Evolutionary conservation across 2,329 filamentous ascomycete species (phyloP), one percentile per base, ranked within the genome.

Genomic region (Sporothrix variecibatus): DNA sequence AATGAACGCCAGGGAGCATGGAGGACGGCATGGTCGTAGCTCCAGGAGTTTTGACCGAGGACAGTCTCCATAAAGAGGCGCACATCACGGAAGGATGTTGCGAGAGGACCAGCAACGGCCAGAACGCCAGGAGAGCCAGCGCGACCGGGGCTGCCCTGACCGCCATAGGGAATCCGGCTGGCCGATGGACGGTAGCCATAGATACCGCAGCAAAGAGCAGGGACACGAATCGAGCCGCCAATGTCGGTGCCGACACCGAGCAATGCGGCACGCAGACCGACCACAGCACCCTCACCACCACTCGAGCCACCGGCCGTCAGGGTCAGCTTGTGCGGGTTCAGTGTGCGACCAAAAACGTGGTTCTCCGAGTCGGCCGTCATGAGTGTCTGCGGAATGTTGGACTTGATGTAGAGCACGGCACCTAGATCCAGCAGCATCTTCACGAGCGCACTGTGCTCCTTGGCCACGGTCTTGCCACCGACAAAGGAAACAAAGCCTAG

Each of bases 41-140:
- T 46, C 69, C 69, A 71, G 38, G 88, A 78, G 31, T 85, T 85
- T 11, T 82, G 83, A 1, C 93, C 81, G 1, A 93, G 79, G 0
- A 86, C 82, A 76, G 88, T 86, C 1, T 89, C 84, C 1, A 73
- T 72, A 12, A 53, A 58, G 1, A 93, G 80, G 49, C 85, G 85
- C 11, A 93, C 78, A 0, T 86, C 87, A 1, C 85, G 83, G 1
- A 87, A 81, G 1, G 87, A 89, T 0, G 87, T 67, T 7, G 68
- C 31, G 20, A 75, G 40, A 11, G 74, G 74, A 1, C 74, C 74
- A 15, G 46, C 58, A 4, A 64, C 51, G 11, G 67, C 46, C n/a
- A 68, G 38, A 3, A 51, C 8, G n/a, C 67, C 65, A 7, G 65
- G 65, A 2, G 62, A 67, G 5, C 62, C 62, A 3, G 17, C 62